Percentiles rank a stretch among this genome's conserved stretches.
These are phyloP conservation scores for Colletotrichum incanum DNA, from an alignment of 2,329 filamentous ascomycete genomes.

Conservation along the genomic window DNA sequence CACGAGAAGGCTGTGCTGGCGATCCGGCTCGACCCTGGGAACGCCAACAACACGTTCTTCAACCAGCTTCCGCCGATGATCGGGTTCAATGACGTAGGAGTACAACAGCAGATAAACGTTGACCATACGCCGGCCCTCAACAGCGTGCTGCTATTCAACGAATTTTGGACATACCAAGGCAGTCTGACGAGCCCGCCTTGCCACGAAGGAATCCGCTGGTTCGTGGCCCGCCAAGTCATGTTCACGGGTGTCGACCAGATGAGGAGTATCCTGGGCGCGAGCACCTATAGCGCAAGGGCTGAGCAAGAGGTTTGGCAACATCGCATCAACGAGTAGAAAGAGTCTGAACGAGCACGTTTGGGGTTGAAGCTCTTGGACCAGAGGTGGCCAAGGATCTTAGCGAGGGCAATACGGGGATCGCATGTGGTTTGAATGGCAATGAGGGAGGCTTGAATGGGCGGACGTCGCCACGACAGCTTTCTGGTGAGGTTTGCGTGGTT, in stretches of 20 bases:
- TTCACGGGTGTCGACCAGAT: conserved; percentile 63
- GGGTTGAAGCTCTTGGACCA: not conserved
- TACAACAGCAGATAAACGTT: conserved; percentile 44
- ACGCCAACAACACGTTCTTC: conserved; percentile 56
- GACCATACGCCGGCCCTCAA: conserved; percentile 53
- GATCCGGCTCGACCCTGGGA: conserved; percentile 62
- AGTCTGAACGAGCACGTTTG: not conserved
- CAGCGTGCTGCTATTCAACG: conserved; percentile 56
- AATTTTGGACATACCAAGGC: conserved; percentile 66
- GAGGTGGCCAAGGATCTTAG: not conserved
- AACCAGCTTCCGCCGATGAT: conserved; percentile 58
- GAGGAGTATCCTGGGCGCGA: conserved; percentile 60
- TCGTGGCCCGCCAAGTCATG: conserved; percentile 48
- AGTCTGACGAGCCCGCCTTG: conserved; percentile 64
- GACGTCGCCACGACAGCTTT: not conserved
- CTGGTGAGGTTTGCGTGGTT: not conserved
- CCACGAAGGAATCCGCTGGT: conserved; percentile 63
- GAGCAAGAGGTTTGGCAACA: conserved; percentile 65
- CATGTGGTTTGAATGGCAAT: not conserved
- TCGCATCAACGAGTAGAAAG: conserved; percentile 56
- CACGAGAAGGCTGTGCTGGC: conserved; percentile 62
- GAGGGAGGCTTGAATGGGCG: not conserved
- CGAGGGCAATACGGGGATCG: not conserved
- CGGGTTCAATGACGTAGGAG: conserved; percentile 53
- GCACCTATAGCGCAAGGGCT: conserved; percentile 60